Evolutionary conservation across 306 rosid genomes (phyloP), one percentile per base, ranked within the genome.

Genomic region (Prunus dulcis): DNA sequence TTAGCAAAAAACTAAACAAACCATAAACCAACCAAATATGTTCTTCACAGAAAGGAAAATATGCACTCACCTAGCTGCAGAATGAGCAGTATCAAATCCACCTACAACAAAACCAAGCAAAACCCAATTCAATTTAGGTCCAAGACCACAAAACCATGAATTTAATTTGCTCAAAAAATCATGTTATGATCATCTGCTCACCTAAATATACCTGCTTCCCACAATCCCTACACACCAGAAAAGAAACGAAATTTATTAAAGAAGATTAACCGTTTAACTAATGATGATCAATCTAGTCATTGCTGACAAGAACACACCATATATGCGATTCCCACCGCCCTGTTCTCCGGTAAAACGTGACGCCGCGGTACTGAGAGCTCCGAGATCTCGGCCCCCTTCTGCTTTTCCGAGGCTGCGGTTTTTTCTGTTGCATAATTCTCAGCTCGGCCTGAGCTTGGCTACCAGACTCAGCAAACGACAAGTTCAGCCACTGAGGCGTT

Each of bases 311-410:
- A 32, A 41, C 34, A 38, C 57, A 88, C 91, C 91, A 88, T 64
- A 88, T 88, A 76, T 88, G 91, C n/a, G 91, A 88, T 65, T 88
- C 91, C 91, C 91, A 88, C 73, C 91, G 85, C 65, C 91, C 91
- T 10, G 91, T 88, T 55, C 91, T 76, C 76, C 88, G 80, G 84
- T 87, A 87, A 73, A 87, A 87, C 55, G 91, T 87, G 10, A 87
- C 91, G 41, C 91, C 91, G 8, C 91, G 85, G 78, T 87, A 87
- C 85, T 87, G 88, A 6, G 91, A 87, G 81, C 91, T 87, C 82
- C 88, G 81, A 45, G 91, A 87, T 55, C 88, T 66, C 3, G 91
- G 91, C 13, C 91, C 91, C 19, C 91, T 83, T 38, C 91, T 76
- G 38, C 88, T 87, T 51, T 87, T 87, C 81, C 82, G 64, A 27